Percentiles rank a stretch among this genome's conserved stretches.
These are phyloP conservation scores for Yamadazyma ubonensis DNA, from an alignment of 805 yeast genomes.

Conservation along the genomic window DNA sequence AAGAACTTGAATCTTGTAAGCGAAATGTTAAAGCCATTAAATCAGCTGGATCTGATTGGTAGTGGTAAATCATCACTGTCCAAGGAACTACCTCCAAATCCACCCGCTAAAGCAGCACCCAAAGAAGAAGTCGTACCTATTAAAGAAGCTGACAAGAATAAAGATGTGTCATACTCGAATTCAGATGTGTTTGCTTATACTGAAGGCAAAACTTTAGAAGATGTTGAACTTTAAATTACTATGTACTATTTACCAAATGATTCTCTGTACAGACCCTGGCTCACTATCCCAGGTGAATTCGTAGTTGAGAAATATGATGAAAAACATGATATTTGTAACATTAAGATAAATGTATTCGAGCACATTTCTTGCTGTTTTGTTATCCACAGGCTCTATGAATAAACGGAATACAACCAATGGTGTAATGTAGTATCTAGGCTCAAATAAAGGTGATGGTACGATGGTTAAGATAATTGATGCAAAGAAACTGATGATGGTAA, in stretches of 20 bases:
- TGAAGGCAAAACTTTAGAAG: slow-evolving; percentile 10
- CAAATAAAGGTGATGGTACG: slow-evolving; percentile 88
- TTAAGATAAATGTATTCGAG: slow-evolving; percentile 65
- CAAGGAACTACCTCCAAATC: neutral
- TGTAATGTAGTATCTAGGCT: slow-evolving; percentile 86
- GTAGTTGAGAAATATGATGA: slow-evolving; percentile 54
- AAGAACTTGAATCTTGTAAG: slow-evolving; percentile 24
- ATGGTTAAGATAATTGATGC: slow-evolving; percentile 58
- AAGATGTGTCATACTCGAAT: slow-evolving; percentile 2
- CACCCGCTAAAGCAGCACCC: neutral
- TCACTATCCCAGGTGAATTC: slow-evolving; percentile 72
- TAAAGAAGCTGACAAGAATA: too few relatives aligned
- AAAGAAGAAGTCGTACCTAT: too few relatives aligned
- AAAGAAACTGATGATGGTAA: slow-evolving; percentile 51
- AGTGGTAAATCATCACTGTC: neutral
- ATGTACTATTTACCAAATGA: slow-evolving; percentile 70
- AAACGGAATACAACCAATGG: slow-evolving; percentile 79
- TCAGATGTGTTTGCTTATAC: slow-evolving; percentile 8
- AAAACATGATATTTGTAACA: slow-evolving; percentile 52
- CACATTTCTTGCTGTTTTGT: slow-evolving; percentile 30
- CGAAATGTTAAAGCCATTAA: slow-evolving; percentile 6
- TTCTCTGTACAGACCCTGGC: slow-evolving; percentile 57
- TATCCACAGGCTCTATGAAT: slow-evolving; percentile 25
- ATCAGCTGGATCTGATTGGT: neutral
- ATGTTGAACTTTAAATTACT: slow-evolving; percentile 6